Percentiles rank a stretch among this genome's conserved stretches.
Evolutionary conservation across 2,329 filamentous ascomycete species (phyloP).

Genomic region (Fusarium avenaceum): DNA sequence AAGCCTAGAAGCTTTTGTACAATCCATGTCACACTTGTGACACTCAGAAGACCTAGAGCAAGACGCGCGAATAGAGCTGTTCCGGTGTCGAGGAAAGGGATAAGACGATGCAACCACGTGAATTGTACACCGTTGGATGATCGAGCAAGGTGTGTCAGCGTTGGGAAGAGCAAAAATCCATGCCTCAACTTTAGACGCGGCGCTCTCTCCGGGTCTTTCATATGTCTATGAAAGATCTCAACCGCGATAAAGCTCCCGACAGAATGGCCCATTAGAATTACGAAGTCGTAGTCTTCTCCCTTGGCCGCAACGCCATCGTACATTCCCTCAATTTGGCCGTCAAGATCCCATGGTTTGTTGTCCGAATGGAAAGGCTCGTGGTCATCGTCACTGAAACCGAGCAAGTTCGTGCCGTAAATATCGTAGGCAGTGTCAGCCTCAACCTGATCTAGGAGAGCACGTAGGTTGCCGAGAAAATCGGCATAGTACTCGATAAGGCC

Average conservation of each 20-base stretch:
- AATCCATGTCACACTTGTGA: constrained; percentile 57
- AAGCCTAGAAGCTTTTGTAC: constrained; percentile 62
- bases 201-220: constrained; percentile 53
- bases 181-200: constrained; percentile 60
- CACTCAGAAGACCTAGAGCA: constrained; percentile 60
- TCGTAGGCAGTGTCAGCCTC: constrained; percentile 61
- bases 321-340: constrained; percentile 65
- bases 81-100: constrained; percentile 58
- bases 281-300: constrained; percentile 63
- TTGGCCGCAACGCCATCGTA: constrained; percentile 56
- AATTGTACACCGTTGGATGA: constrained; percentile 70
- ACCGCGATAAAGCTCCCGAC: constrained; percentile 80
- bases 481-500: constrained; percentile 81
- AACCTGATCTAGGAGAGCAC: constrained; percentile 63
- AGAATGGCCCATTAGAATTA: constrained; percentile 80
- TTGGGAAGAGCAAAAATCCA: constrained; percentile 79
- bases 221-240: constrained; percentile 73
- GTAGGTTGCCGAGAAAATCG: constrained; percentile 72
- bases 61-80: constrained; percentile 58
- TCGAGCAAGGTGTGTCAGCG: constrained; percentile 76
- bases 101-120: constrained; percentile 55
- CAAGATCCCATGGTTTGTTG: constrained; percentile 64
- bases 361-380: constrained; percentile 60
- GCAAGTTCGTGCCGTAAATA: constrained; percentile 69
- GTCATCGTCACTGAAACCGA: constrained; percentile 69